Evolutionary conservation across 2,329 filamentous ascomycete genomes (phyloP).

Genomic region (Metarhizium rileyi): DNA sequence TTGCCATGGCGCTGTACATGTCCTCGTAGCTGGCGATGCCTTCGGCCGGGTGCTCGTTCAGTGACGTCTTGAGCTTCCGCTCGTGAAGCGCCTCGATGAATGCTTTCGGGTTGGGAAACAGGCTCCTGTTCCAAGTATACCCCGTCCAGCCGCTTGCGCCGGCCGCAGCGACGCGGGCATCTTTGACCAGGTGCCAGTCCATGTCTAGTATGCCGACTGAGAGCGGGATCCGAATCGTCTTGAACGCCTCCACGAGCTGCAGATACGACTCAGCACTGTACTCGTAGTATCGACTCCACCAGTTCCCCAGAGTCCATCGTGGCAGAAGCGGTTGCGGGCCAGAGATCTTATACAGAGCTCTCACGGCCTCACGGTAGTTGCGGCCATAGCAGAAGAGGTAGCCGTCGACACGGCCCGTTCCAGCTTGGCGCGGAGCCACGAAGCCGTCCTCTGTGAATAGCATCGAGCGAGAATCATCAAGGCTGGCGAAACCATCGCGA

Average conservation of each 20-base stretch:
- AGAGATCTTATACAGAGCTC: slow-evolving; percentile 44
- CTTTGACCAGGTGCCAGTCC: slow-evolving; percentile 53
- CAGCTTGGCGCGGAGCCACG: slow-evolving; percentile 35
- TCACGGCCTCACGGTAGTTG: slow-evolving; percentile 44
- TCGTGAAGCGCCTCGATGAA: slow-evolving; percentile 43
- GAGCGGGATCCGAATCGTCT: slow-evolving; percentile 40
- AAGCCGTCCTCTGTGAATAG: slow-evolving; percentile 44
- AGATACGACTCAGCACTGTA: slow-evolving; percentile 48
- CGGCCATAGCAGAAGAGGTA: slow-evolving; percentile 52
- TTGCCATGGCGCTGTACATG: slow-evolving; percentile 43
- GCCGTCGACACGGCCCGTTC: slow-evolving; percentile 37
- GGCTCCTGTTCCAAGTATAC: slow-evolving; percentile 10
- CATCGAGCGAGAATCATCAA: slow-evolving; percentile 48
- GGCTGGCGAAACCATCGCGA: slow-evolving; percentile 36
- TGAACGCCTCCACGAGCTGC: slow-evolving; percentile 46
- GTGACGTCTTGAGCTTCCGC: slow-evolving; percentile 40
- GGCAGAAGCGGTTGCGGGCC: slow-evolving; percentile 46
- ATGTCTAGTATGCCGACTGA: slow-evolving; percentile 54
- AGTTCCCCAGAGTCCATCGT: slow-evolving; percentile 51
- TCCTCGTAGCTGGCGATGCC: slow-evolving; percentile 49
- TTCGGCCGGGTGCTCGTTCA: slow-evolving; percentile 54
- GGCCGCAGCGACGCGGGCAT: slow-evolving; percentile 32
- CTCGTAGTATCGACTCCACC: slow-evolving; percentile 55
- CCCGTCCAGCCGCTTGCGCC: slow-evolving; percentile 38
- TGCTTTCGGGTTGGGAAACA: slow-evolving; percentile 44